Percentiles rank a stretch among this genome's conserved stretches.
phyloP scores from a whole-genome alignment of 129 eudicot genomes.

The Centaurea solstitialis region DNA sequence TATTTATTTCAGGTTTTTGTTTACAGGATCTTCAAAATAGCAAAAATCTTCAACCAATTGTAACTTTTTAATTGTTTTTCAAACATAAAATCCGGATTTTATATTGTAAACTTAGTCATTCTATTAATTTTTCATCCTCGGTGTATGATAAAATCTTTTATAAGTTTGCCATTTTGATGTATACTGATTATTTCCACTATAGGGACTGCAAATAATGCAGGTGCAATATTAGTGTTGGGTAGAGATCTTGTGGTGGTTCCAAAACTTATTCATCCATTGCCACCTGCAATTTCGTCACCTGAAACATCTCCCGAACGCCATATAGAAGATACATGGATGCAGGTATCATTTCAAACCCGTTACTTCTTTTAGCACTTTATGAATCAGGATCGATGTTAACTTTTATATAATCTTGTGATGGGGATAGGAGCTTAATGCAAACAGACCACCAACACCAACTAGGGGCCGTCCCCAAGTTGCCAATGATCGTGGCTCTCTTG shows the following conservation, averaged over 20 bases:
- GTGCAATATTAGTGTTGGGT: slow-evolving; percentile 95
- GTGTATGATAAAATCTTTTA: background rate
- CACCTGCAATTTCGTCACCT: slow-evolving; percentile 93
- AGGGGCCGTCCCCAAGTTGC: slow-evolving; percentile 99
- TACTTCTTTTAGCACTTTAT: background rate
- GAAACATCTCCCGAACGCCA: slow-evolving; percentile 94
- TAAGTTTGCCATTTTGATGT: background rate
- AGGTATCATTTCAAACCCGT: slow-evolving; percentile 44
- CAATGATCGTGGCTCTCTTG: slow-evolving; percentile 86
- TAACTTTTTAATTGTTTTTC: background rate
- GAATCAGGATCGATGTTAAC: background rate
- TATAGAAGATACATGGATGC: slow-evolving; percentile 99
- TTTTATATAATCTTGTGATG: background rate
- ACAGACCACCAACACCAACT: slow-evolving; percentile 98
- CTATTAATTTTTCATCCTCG: background rate
- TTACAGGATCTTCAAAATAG: background rate
- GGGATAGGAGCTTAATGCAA: slow-evolving; percentile 87
- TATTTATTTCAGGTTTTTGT: background rate
- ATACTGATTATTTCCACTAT: background rate
- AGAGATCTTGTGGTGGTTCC: slow-evolving; percentile 99
- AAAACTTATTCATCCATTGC: slow-evolving; percentile 96
- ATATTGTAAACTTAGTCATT: background rate
- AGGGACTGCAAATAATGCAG: slow-evolving; percentile 99
- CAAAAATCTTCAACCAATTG: background rate
- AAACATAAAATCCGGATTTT: background rate